A percentile compares a stretch with the other conserved stretches of the same genome.
phyloP scores from a whole-genome alignment of 441 rosid genomes.

The Eruca vesicaria region DNA sequence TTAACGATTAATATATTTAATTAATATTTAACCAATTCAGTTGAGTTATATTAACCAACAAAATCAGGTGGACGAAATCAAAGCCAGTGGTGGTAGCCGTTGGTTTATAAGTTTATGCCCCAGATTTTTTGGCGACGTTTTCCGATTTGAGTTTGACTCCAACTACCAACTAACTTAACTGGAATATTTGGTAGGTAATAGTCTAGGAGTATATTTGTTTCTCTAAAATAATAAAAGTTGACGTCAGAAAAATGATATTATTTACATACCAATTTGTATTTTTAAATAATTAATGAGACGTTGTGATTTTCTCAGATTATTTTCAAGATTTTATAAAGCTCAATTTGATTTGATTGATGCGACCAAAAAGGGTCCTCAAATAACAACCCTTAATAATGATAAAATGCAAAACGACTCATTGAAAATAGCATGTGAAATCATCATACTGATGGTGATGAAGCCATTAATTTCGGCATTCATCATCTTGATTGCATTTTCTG shows the following conservation, averaged over 20 bases:
- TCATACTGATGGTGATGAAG: constrained; percentile 11
- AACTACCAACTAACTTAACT: constrained; percentile 37
- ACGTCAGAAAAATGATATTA: constrained; percentile 14
- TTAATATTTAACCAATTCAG: background rate
- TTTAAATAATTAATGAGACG: constrained; percentile 6
- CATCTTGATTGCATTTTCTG: constrained; percentile 19
- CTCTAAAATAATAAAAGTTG: background rate
- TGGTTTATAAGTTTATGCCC: constrained; percentile 24
- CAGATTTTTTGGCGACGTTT: constrained; percentile 26
- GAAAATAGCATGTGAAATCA: constrained; percentile 27
- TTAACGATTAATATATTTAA: background rate
- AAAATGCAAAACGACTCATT: constrained; percentile 13
- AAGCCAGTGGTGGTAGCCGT: constrained; percentile 27
- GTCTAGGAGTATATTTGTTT: background rate
- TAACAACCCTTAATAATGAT: constrained; percentile 33
- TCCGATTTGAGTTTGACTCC: constrained; percentile 27
- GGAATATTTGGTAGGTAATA: constrained; percentile 27
- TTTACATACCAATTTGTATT: background rate
- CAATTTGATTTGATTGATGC: constrained; percentile 31
- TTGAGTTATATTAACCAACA: constrained; percentile 12
- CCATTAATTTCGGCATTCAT: constrained; percentile 29
- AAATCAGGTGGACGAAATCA: constrained; percentile 6
- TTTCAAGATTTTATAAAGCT: constrained; percentile 25
- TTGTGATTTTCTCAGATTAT: constrained; percentile 12
- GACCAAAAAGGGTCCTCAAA: constrained; percentile 29